Base-by-base conservation (phyloP, 495 filamentous ascomycete genomes). In the Pyrenopolyporus hunteri region DNA sequence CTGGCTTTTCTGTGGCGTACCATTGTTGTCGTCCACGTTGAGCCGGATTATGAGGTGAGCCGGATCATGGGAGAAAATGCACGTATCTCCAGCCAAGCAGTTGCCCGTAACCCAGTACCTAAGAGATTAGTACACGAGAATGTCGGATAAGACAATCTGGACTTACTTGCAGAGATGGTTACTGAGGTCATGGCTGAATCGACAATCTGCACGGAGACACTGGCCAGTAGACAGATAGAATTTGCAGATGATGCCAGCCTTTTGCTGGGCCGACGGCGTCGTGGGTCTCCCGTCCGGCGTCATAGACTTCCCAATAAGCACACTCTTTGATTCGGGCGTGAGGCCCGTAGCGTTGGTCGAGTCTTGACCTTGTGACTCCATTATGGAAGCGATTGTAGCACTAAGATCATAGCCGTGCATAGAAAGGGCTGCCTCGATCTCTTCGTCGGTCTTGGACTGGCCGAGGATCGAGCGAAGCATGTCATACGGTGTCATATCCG, bases 101-200 rank as follows among this genome's bases (percentile, higher is more conserved):
- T 93, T 97, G 7, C 95, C 95, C 80, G 89, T 92, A 32, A 98
- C 82, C 92, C 93, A 99, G 67, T 97, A 97, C 73, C 91, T 96
- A 75, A 36, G 2, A 32, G 19, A 28, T 74, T 59, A 77, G 73
- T 31, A 72, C 63, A 36, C 49, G 37, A 29, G 62, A 35, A 54
- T 25, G 32, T 47, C 1, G 23, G 13, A 11, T 26, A 20, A 26
- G 8, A 25, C 46, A 47, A 47, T 44, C 13, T 26, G 40, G 23
- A 89, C 90, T 81, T 81, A 98, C 89, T 98, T 99, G 93, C 95
- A 99, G 54, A 99, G 85, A 60, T 97, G 94, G 63, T 87, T 93
- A 61, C 90, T 96, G 26, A 95, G 78, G 69, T 99, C 95, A 75
- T 99, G 95, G 60, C 92, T 97, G 74, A 97, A 99, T 43, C 93